These are phyloP conservation scores for Vitis cinerea DNA, from an alignment of 164 flowering plant species.

Conservation along the genomic window DNA sequence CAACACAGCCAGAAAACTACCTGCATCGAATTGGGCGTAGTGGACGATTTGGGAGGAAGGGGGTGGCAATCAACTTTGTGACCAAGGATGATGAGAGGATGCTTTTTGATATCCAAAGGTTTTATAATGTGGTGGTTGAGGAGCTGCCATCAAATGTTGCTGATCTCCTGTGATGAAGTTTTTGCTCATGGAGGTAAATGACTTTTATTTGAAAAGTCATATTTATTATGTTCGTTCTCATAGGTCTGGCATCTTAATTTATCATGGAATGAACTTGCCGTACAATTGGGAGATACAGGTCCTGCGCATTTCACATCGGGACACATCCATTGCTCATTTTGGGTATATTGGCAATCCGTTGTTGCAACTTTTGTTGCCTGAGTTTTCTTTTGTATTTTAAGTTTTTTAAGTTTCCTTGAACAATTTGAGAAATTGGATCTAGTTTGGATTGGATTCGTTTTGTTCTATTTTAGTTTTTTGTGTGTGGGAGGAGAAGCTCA, in stretches of 20 bases:
- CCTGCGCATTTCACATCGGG: conserved; percentile 1
- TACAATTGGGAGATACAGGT: background rate
- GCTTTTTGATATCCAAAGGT: conserved; percentile 40
- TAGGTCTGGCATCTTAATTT: conserved; percentile 2
- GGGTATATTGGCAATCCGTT: background rate
- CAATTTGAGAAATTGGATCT: no score
- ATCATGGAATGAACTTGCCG: background rate
- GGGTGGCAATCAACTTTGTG: conserved; percentile 50
- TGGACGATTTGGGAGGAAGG: conserved; percentile 54
- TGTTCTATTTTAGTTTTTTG: background rate
- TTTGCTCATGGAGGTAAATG: conserved; percentile 3
- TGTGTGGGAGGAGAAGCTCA: background rate
- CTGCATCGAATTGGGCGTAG: conserved; percentile 50
- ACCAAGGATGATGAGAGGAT: conserved; percentile 48
- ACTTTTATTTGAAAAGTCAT: background rate
- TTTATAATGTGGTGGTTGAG: conserved; percentile 33
- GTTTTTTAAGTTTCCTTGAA: no score
- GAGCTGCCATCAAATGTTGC: conserved; percentile 40
- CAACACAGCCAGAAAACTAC: conserved; percentile 52
- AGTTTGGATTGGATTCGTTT: background rate
- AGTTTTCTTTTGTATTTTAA: no score
- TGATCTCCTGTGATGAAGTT: conserved; percentile 26
- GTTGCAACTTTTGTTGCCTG: background rate
- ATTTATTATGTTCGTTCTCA: background rate
- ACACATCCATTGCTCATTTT: background rate